phyloP scores from a whole-genome alignment of 129 eudicot genomes.

The Sambucus nigra region DNA sequence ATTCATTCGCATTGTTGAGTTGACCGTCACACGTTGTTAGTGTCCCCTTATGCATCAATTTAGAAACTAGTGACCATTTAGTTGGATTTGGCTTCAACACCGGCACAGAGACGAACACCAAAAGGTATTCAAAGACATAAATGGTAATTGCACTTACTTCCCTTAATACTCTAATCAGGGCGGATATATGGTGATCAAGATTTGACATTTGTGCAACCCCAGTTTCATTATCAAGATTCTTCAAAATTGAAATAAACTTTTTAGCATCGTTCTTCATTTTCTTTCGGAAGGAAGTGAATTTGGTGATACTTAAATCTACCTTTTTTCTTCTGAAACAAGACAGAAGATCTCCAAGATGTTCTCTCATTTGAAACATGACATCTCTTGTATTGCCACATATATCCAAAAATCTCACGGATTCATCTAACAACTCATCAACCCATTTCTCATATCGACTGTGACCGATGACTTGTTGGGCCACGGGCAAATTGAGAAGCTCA shows the following conservation, averaged over 20 bases:
- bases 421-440: not conserved
- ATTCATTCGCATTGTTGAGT: slow-evolving; percentile 13
- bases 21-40: slow-evolving; percentile 6
- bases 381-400: not conserved
- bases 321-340: not conserved
- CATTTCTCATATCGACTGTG: not conserved
- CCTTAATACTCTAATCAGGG: not conserved
- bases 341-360: not conserved
- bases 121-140: slow-evolving; percentile 21
- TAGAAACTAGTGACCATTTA: slow-evolving; percentile 32
- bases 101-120: slow-evolving; percentile 13
- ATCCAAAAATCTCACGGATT: not conserved
- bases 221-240: not conserved
- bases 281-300: not conserved
- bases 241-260: not conserved
- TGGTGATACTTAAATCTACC: not conserved
- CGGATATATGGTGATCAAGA: not conserved
- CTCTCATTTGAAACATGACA: not conserved
- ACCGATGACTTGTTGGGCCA: not conserved
- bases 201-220: not conserved
- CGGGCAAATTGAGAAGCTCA: not conserved
- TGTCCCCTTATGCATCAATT: slow-evolving; percentile 17
- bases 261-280: not conserved
- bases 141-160: slow-evolving; percentile 21
- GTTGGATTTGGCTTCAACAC: slow-evolving; percentile 20